Percentiles rank a stretch among this genome's conserved stretches.
Conservation (phyloP, 1,284 basidiomycete species). For the Cryptococcus sp. region DNA sequence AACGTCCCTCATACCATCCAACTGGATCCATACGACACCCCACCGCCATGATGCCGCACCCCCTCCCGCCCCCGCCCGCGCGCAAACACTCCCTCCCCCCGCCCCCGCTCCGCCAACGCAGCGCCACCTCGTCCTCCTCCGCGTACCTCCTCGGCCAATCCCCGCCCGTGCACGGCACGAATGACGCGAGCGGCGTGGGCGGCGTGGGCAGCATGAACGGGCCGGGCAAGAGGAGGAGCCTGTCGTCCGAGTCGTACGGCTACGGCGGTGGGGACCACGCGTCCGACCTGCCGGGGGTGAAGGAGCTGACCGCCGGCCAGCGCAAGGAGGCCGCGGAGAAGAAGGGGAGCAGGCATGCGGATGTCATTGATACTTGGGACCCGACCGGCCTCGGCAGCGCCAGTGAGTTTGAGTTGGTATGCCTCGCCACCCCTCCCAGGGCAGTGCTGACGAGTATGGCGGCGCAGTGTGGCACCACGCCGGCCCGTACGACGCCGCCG, state of each 20-base stretch:
- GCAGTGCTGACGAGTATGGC: neutral
- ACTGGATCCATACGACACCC: neutral
- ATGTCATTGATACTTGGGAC: slow-evolving; percentile 51
- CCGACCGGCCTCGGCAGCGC: slow-evolving; percentile 48
- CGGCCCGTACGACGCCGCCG: slow-evolving; percentile 50
- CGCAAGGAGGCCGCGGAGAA: slow-evolving; percentile 37
- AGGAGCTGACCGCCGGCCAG: slow-evolving; percentile 32
- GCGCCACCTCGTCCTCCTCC: slow-evolving; percentile 24
- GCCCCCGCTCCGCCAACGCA: slow-evolving; percentile 13
- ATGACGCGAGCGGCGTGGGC: slow-evolving; percentile 3
- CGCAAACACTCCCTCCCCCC: slow-evolving; percentile 6
- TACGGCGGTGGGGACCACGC: no score
- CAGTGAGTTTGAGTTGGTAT: slow-evolving; percentile 28
- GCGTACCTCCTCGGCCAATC: slow-evolving; percentile 21
- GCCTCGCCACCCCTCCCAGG: no score
- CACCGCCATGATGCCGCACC: neutral
- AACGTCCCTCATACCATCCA: neutral
- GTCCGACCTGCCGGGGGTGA: slow-evolving; percentile 12
- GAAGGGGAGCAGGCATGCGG: slow-evolving; percentile 45
- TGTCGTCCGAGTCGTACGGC: slow-evolving; percentile 39
- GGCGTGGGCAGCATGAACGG: slow-evolving; percentile 11
- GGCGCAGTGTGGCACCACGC: slow-evolving; percentile 9
- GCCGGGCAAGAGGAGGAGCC: slow-evolving; percentile 30
- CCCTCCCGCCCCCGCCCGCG: slow-evolving; percentile 3
- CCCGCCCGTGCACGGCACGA: slow-evolving; percentile 12